Evolutionary conservation across 2,329 filamentous ascomycete genomes (phyloP).

Genomic region (Talaromyces islandicus): DNA sequence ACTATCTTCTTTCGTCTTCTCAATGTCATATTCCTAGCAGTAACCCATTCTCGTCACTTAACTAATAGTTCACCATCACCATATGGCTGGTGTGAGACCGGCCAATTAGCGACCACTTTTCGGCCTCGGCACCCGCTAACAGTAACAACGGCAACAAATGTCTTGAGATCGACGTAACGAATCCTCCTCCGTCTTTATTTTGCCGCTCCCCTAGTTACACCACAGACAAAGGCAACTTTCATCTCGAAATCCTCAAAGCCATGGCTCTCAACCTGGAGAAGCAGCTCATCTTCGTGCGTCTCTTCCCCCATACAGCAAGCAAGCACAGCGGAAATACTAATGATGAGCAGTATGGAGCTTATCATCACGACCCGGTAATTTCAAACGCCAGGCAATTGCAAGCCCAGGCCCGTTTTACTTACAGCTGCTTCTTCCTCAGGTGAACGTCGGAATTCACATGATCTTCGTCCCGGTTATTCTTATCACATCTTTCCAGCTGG

Average conservation of each 20-base stretch:
- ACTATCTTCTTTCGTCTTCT: neutral
- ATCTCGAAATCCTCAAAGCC: neutral
- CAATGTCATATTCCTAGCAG: neutral
- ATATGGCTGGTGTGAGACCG: neutral
- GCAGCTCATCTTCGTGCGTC: constrained; percentile 59
- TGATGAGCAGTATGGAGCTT: constrained; percentile 54
- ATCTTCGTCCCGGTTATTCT: constrained; percentile 58
- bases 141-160: neutral
- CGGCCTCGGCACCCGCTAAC: neutral
- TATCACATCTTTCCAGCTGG: constrained; percentile 54
- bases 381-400: constrained; percentile 6
- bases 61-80: too few species aligned
- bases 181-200: neutral
- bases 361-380: constrained; percentile 58
- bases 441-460: constrained; percentile 60
- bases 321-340: neutral
- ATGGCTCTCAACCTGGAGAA: constrained; percentile 58
- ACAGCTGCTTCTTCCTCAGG: constrained; percentile 32
- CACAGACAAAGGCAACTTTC: neutral
- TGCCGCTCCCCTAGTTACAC: neutral
- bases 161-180: neutral
- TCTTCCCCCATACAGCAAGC: constrained; percentile 10
- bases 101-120: neutral
- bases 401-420: neutral
- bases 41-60: neutral